Base-by-base conservation (phyloP, 345 rosid species). In the Populus alba region DNA sequence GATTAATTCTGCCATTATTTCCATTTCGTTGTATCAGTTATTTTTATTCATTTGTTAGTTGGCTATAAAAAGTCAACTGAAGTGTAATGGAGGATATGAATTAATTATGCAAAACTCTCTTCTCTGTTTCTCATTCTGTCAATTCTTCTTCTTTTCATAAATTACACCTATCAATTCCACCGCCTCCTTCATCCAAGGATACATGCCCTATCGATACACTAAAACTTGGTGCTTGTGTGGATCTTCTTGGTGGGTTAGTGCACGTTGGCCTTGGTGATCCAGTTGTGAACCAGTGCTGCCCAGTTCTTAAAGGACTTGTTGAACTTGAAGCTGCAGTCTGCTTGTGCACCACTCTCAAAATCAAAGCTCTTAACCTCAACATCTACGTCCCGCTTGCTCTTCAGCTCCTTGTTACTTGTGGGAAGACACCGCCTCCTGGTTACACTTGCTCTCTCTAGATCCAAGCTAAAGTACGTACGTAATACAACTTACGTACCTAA, bases 371-470 rank as follows among this genome's bases (percentile, higher is more conserved):
- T 12, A 87, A 96, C 88, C 97, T 96, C 39, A 94, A 85, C 6
- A 51, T 96, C 67, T 92, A 83, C 76, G 97, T 92, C 39, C 99
- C 99, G 0, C 77, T 96, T 77, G 98, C 99, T 71, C 97, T 96
- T 78, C 97, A 96, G 86, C 98, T 96, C 43, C 97, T 96, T 55
- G 47, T 94, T 68, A 85, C 97, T 29, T 96, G 99, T 80, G 99
- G 99, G 47, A 96, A 96, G 90, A 89, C 91, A 39, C 98, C 97
- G 27, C 99, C 99, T 84, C 90, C 99, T 31, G 98, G 98, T 66
- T 96, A 83, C 94, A 96, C 98, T 67, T 96, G 99, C 86, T 51
- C 97, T 78, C 80, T 96, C 79, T 92, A 86, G 83, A 77, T 74
- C 80, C 61, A 66, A 75, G 87, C 79, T 75, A 66, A 75, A 27